Conservation (phyloP, 768 basidiomycete species). For the Kwoniella europaea region DNA sequence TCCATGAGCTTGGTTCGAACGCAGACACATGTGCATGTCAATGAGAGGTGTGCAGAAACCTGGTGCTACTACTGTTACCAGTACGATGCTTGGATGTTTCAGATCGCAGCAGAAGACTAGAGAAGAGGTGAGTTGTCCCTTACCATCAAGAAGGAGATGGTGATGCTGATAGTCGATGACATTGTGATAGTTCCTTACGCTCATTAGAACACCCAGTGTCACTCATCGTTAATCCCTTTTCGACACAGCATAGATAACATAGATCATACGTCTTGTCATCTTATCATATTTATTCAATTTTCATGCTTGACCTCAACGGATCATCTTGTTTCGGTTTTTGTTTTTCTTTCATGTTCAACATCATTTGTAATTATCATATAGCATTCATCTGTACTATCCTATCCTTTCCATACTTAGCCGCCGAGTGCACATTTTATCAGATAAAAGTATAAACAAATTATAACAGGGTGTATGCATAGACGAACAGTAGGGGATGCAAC, state of each 20-base stretch:
- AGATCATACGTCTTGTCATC: constrained; percentile 7
- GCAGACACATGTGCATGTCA: constrained; percentile 97
- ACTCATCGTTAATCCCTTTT: constrained; percentile 17
- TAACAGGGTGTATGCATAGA: constrained; percentile 8
- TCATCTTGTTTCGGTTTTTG: not conserved
- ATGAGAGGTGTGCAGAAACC: constrained; percentile 99
- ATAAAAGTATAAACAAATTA: not conserved
- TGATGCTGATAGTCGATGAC: not conserved
- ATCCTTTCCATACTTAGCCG: constrained; percentile 1
- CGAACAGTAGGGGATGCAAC: not conserved
- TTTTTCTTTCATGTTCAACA: constrained; percentile 2
- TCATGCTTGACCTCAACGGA: not conserved
- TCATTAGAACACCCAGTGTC: constrained; percentile 54
- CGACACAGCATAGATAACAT: not conserved
- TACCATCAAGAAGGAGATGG: no score
- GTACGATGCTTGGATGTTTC: constrained; percentile 98
- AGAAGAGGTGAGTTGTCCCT: constrained; percentile 66
- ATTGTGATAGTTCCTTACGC: constrained; percentile 50
- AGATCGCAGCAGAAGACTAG: constrained; percentile 97
- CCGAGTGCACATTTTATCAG: not conserved
- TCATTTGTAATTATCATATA: constrained; percentile 4
- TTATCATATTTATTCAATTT: not conserved
- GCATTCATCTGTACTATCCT: constrained; percentile 18
- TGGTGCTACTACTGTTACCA: constrained; percentile 90
- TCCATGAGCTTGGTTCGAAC: no score